Conservation (phyloP, 1,284 basidiomycete species). For the Cryptococcus jaspeensis region DNA sequence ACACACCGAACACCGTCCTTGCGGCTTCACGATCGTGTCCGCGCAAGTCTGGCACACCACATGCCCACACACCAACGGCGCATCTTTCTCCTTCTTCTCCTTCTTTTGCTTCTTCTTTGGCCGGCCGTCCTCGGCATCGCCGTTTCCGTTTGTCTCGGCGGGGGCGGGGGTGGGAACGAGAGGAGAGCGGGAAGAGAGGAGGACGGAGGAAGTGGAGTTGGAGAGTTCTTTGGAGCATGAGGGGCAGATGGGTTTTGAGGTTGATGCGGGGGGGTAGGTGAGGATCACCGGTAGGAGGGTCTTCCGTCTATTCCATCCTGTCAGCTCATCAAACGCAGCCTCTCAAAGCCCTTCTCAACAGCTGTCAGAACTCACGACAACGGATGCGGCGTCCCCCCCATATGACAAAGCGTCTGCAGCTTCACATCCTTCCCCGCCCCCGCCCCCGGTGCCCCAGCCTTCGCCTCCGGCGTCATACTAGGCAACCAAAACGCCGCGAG, state of each 20-base stretch:
- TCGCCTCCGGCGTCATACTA: slow-evolving; percentile 73
- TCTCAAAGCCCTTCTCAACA: too few relatives aligned
- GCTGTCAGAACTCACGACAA: slow-evolving; percentile 69
- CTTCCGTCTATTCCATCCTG: slow-evolving; percentile 60
- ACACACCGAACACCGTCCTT: slow-evolving; percentile 77
- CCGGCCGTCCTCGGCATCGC: slow-evolving; percentile 13
- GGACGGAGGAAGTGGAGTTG: slow-evolving; percentile 70
- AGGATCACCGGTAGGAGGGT: slow-evolving; percentile 73
- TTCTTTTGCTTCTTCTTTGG: slow-evolving; percentile 42
- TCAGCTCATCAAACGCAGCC: too few relatives aligned
- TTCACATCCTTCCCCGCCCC: slow-evolving; percentile 81
- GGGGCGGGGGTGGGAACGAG: slow-evolving; percentile 8
- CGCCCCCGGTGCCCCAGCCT: too few relatives aligned
- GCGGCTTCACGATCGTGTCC: slow-evolving; percentile 71
- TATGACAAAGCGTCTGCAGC: slow-evolving; percentile 79
- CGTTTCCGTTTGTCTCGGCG: slow-evolving; percentile 5
- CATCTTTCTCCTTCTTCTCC: slow-evolving; percentile 38
- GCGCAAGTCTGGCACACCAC: slow-evolving; percentile 83
- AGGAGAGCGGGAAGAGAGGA: slow-evolving; percentile 47
- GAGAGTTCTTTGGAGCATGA: slow-evolving; percentile 82
- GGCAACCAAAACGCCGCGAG: slow-evolving; percentile 94
- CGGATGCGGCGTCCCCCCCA: slow-evolving; percentile 68
- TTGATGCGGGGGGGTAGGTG: slow-evolving; percentile 57
- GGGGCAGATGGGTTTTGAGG: slow-evolving; percentile 69
- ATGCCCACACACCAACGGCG: slow-evolving; percentile 63